A percentile compares a stretch with the other conserved stretches of the same genome.
These are phyloP conservation scores for Cryptococcus deneoformans DNA, from an alignment of 1,284 basidiomycete genomes.

Conservation along the genomic window DNA sequence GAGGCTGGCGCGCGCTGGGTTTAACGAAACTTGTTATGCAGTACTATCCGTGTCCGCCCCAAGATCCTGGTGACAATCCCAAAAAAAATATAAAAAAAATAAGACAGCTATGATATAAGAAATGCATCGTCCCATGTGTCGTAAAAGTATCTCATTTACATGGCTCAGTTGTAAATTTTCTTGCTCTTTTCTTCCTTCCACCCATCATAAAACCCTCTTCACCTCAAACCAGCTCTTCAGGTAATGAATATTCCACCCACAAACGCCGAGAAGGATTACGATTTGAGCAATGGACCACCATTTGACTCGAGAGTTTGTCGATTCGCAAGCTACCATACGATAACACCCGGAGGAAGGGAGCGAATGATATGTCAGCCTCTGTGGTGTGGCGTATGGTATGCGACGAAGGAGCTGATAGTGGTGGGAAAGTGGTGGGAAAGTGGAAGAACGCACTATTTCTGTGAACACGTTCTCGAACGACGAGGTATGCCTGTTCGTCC, in stretches of 20 bases:
- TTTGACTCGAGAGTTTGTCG: conserved; percentile 93
- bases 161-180: too few species aligned
- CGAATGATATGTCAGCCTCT: background rate
- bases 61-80: too few species aligned
- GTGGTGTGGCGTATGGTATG: background rate
- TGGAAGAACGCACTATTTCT: conserved; percentile 61
- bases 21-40: too few species aligned
- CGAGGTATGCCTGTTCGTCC: conserved; percentile 99
- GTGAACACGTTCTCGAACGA: conserved; percentile 88
- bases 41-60: too few species aligned
- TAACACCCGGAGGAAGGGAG: too few species aligned
- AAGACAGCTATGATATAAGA: too few species aligned
- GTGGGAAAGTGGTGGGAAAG: background rate
- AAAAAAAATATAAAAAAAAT: too few species aligned
- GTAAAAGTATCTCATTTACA: too few species aligned
- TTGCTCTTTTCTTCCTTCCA: background rate
- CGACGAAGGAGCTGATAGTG: too few species aligned
- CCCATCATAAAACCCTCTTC: conserved; percentile 75
- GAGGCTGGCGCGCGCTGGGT: too few species aligned
- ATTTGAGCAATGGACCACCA: conserved; percentile 98
- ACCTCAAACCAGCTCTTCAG: conserved; percentile 91
- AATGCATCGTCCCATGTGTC: too few species aligned
- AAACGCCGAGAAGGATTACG: conserved; percentile 80
- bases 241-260: conserved; percentile 98
- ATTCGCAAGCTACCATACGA: conserved; percentile 63